Conservation (phyloP, 1,139 yeast species). For the Blastobotrys petasosporus region DNA sequence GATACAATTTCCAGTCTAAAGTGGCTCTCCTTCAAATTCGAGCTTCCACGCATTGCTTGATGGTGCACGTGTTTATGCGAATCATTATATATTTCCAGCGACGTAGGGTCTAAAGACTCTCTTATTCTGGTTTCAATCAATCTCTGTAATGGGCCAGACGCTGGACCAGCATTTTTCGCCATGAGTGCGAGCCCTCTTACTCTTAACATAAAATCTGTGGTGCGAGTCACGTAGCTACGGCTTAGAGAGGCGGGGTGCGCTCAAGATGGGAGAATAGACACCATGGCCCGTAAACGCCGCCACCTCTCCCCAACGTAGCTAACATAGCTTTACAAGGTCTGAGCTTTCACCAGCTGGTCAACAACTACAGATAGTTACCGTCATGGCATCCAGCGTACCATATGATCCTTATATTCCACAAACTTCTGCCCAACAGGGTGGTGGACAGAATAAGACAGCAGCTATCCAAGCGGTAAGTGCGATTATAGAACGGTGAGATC, state of each 20-base stretch:
- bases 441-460: slow-evolving; percentile 52
- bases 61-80: slow-evolving; percentile 88
- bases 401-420: slow-evolving; percentile 84
- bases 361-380: too few relatives aligned
- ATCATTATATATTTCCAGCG: slow-evolving; percentile 64
- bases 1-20: slow-evolving; percentile 64
- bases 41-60: slow-evolving; percentile 69
- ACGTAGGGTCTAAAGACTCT: slow-evolving; percentile 44
- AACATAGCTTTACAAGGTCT: neutral
- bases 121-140: slow-evolving; percentile 45
- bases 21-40: slow-evolving; percentile 78
- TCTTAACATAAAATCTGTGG: neutral
- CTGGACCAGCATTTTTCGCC: neutral
- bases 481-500: neutral
- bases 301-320: neutral
- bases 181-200: too few relatives aligned
- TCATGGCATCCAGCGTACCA: slow-evolving; percentile 76
- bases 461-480: slow-evolving; percentile 74
- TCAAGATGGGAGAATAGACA: neutral
- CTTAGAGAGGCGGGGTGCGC: neutral
- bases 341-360: too few relatives aligned
- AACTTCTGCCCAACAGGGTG: slow-evolving; percentile 40
- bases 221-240: neutral
- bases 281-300: neutral
- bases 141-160: slow-evolving; percentile 43